phyloP scores from a whole-genome alignment of 495 filamentous ascomycete species.

The Penicillium herquei region DNA sequence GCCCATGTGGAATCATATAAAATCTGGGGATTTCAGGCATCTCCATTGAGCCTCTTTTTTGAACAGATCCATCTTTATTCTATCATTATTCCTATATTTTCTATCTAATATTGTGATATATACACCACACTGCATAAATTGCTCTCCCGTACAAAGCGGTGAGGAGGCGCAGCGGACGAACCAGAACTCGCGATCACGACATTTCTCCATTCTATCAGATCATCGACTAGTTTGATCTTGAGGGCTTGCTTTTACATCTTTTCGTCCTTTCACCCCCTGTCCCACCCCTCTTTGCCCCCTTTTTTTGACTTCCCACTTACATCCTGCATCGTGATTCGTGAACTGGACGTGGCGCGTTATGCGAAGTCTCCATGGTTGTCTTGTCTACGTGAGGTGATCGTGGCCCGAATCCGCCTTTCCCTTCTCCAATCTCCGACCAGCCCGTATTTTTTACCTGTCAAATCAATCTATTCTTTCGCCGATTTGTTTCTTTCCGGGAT shows the following conservation, averaged over 20 bases:
- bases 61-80: too few relatives aligned
- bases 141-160: not conserved
- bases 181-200: conserved; percentile 45
- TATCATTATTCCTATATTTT: not conserved
- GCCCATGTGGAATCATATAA: too few relatives aligned
- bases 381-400: not conserved
- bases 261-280: not conserved
- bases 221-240: conserved; percentile 37
- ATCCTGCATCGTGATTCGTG: conserved; percentile 6
- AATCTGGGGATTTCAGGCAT: too few relatives aligned
- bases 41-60: too few relatives aligned
- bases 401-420: conserved; percentile 8
- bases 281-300: conserved; percentile 8
- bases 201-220: conserved; percentile 53
- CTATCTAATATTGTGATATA: not conserved
- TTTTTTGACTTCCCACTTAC: not conserved
- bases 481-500: conserved; percentile 6
- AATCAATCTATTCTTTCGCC: not conserved
- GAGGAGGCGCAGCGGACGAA: conserved; percentile 21
- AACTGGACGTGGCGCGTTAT: conserved; percentile 32
- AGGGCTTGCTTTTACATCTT: conserved; percentile 7
- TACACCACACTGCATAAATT: too few relatives aligned
- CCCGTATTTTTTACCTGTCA: not conserved
- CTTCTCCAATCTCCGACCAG: not conserved
- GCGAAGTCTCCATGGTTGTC: conserved; percentile 14